Evolutionary conservation across 257 asterid genomes (phyloP).

Genomic region (Solanum corneliomulleri): DNA sequence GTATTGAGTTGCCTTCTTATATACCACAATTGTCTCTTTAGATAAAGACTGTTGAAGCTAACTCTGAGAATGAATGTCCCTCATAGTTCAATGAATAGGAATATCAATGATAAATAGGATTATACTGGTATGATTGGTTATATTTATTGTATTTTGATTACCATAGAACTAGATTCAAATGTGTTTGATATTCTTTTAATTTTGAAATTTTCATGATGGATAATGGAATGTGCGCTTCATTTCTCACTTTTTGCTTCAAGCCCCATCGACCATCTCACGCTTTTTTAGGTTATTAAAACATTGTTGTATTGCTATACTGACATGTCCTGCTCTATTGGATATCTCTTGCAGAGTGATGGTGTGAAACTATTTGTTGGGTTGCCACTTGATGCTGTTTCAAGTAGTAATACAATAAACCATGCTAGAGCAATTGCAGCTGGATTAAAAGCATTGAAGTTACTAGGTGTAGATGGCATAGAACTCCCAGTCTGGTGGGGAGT

Average conservation of each 20-base stretch:
- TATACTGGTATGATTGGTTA: not conserved
- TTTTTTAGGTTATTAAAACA: not conserved
- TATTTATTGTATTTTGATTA: not conserved
- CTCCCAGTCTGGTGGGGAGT: conserved; percentile 97
- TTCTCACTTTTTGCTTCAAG: not conserved
- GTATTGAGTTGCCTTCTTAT: not conserved
- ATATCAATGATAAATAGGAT: not conserved
- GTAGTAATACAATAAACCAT: conserved; percentile 42
- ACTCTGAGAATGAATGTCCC: not conserved
- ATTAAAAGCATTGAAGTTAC: conserved; percentile 61
- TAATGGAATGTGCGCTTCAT: too few relatives aligned
- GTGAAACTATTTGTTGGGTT: conserved; percentile 62
- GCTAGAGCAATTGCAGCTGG: conserved; percentile 71
- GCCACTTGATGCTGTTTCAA: conserved; percentile 70
- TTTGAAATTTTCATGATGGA: not conserved
- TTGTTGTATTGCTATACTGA: not conserved
- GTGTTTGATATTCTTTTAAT: not conserved
- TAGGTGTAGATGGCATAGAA: conserved; percentile 85
- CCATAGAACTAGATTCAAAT: not conserved
- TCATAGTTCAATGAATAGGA: not conserved
- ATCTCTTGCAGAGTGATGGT: conserved; percentile 33
- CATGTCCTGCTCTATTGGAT: not conserved
- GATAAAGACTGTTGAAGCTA: not conserved
- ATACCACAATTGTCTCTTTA: not conserved
- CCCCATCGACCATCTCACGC: not conserved